Percentiles rank a stretch among this genome's conserved stretches.
Evolutionary conservation across 345 rosid species (phyloP).

Genomic region (Leavenworthia alabamica): DNA sequence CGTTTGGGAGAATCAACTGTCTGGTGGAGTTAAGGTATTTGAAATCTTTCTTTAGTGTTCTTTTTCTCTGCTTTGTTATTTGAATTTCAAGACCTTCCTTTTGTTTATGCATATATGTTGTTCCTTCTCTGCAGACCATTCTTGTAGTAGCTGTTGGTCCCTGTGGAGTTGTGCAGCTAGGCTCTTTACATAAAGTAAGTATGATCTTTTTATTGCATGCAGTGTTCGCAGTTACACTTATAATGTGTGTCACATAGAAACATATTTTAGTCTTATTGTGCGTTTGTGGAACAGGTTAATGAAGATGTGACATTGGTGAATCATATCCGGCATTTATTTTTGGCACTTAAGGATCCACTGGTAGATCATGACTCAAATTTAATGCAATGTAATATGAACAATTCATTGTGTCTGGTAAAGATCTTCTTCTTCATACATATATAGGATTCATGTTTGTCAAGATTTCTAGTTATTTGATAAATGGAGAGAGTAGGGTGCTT

Average conservation of each 20-base stretch:
- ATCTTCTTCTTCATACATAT: slow-evolving; percentile 15
- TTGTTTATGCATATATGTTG: background rate
- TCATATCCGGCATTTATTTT: slow-evolving; percentile 57
- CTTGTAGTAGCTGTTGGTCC: slow-evolving; percentile 68
- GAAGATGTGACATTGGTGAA: slow-evolving; percentile 65
- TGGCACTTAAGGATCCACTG: slow-evolving; percentile 48
- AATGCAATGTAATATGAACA: slow-evolving; percentile 39
- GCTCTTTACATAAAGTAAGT: slow-evolving; percentile 69
- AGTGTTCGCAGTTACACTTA: background rate
- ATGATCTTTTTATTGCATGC: background rate
- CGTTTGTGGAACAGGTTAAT: slow-evolving; percentile 47
- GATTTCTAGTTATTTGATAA: background rate
- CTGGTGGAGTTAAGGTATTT: slow-evolving; percentile 71
- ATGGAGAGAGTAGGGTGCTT: slow-evolving; percentile 7
- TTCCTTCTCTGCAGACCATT: slow-evolving; percentile 50
- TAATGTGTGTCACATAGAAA: background rate
- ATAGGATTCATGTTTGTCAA: background rate
- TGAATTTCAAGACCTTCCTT: slow-evolving; percentile 1
- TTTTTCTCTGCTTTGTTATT: background rate
- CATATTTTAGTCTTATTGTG: slow-evolving; percentile 3
- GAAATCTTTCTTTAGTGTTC: background rate
- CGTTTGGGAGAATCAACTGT: slow-evolving; percentile 74
- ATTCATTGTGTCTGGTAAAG: slow-evolving; percentile 45
- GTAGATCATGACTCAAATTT: slow-evolving; percentile 37
- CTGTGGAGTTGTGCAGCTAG: slow-evolving; percentile 86